Evolutionary conservation across 345 rosid species (phyloP).

Genomic region (Salix koriyanagi): DNA sequence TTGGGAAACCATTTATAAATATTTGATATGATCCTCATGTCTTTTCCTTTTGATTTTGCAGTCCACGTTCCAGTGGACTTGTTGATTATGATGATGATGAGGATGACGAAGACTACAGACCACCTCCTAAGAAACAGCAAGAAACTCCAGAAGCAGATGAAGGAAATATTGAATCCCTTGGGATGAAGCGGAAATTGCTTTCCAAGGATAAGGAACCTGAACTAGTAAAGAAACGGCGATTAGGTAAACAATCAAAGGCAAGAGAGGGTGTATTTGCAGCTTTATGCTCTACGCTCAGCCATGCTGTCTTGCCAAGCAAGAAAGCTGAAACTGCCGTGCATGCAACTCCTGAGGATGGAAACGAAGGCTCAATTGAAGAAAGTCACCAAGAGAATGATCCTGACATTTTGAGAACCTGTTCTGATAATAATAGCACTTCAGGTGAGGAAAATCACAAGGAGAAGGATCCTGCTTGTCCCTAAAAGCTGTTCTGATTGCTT

Average conservation of each 20-base stretch:
- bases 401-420: slow-evolving; percentile 29
- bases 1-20: not conserved
- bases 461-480: slow-evolving; percentile 43
- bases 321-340: slow-evolving; percentile 38
- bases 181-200: slow-evolving; percentile 65
- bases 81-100: slow-evolving; percentile 99
- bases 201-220: slow-evolving; percentile 62
- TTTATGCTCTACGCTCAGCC: slow-evolving; percentile 77
- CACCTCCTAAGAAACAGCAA: slow-evolving; percentile 76
- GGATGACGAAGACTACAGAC: slow-evolving; percentile 87
- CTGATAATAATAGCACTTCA: slow-evolving; percentile 29
- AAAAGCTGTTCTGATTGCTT: slow-evolving; percentile 52
- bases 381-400: slow-evolving; percentile 34
- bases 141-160: slow-evolving; percentile 63
- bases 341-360: slow-evolving; percentile 27
- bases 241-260: slow-evolving; percentile 54
- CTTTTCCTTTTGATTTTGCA: slow-evolving; percentile 10
- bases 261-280: slow-evolving; percentile 68
- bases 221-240: slow-evolving; percentile 53
- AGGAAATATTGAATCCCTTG: slow-evolving; percentile 52
- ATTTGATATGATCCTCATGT: not conserved
- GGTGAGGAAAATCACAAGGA: slow-evolving; percentile 49
- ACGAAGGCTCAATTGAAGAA: slow-evolving; percentile 33
- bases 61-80: slow-evolving; percentile 74
- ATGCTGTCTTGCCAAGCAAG: slow-evolving; percentile 72